Base-by-base conservation (phyloP, 495 filamentous ascomycete species). In the Hypoxylon cercidicola region DNA sequence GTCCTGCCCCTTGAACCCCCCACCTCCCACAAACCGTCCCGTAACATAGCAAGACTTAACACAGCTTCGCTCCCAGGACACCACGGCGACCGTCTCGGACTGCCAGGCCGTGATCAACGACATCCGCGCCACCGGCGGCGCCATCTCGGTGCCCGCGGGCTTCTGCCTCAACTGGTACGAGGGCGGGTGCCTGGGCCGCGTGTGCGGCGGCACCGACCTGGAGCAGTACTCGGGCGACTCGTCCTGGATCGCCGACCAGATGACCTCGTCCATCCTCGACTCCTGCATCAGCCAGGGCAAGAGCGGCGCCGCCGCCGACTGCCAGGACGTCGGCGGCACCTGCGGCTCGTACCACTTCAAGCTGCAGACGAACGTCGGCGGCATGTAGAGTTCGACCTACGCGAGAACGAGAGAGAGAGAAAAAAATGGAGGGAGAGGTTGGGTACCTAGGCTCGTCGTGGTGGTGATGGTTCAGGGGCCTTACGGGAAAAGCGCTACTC, bases 121-220 rank as follows among this genome's bases (percentile, higher is more conserved):
- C 10, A 32, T 60, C n/a, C 45, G 45, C 3, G 35, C 45, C 20
- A 51, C 40, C 15, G 43, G 41, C 15, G 56, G 37, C 1, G 35
- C 39, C 4, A 43, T 51, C 18, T 18, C 25, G 9, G 37, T 47
- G 6, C 19, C 50, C 1, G 12, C 28, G 1, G 59, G 50, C 18
- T 55, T 62, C 39, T 48, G 59, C 30, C 20, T 62, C 15, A 60
- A 52, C 11, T 60, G 59, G 50, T 55, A 50, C 41, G 59, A 62
- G 21, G 50, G 59, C 2, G 16, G 41, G 12, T 48, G 59, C 20
- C 19, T 55, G 1, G 50, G 49, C 10, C 43, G 23, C 1, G 50
- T 55, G 1, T 62, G 59, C 32, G 59, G 30, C 20, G 50, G 59
- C 15, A 62, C 45, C 16, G 40, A 30, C 6, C 59, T 48, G 20